Evolutionary conservation across 176 grass and related monocot genomes (phyloP).

Genomic region (Oryza rufipogon): DNA sequence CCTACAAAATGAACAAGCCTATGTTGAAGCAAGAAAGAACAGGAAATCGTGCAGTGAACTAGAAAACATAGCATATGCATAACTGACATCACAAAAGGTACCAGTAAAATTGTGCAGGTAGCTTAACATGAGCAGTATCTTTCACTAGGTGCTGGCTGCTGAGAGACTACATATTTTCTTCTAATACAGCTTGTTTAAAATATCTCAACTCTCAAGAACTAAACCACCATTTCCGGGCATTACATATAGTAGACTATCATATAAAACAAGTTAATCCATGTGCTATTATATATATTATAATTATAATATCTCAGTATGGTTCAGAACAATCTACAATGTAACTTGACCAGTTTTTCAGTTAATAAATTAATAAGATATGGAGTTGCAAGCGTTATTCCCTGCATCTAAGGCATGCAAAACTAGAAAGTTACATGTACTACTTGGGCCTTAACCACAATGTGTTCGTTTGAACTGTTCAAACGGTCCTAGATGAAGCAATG

Average conservation of each 20-base stretch:
- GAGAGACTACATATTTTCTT: slow-evolving; percentile 8
- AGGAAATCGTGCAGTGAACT: background rate
- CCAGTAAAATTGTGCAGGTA: background rate
- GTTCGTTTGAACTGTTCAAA: background rate
- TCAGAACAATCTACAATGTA: background rate
- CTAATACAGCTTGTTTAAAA: background rate
- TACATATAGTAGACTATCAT: background rate
- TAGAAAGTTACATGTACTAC: background rate
- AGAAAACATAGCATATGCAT: slow-evolving; percentile 16
- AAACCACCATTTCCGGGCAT: background rate
- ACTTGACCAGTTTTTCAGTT: background rate
- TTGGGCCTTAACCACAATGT: background rate
- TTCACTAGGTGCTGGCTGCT: background rate
- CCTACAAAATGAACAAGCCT: slow-evolving; percentile 38
- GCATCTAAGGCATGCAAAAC: background rate
- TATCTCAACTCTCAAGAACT: background rate
- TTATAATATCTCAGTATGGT: background rate
- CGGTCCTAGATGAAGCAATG: background rate
- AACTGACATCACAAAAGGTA: background rate
- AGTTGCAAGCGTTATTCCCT: slow-evolving; percentile 1
- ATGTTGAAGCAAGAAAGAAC: slow-evolving; percentile 15
- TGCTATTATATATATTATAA: background rate
- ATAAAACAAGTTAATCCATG: slow-evolving; percentile 16
- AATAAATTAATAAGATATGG: background rate
- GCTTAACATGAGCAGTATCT: background rate